Evolutionary conservation across 2,329 filamentous ascomycete genomes (phyloP).

Genomic region (Fusarium protoensiforme): DNA sequence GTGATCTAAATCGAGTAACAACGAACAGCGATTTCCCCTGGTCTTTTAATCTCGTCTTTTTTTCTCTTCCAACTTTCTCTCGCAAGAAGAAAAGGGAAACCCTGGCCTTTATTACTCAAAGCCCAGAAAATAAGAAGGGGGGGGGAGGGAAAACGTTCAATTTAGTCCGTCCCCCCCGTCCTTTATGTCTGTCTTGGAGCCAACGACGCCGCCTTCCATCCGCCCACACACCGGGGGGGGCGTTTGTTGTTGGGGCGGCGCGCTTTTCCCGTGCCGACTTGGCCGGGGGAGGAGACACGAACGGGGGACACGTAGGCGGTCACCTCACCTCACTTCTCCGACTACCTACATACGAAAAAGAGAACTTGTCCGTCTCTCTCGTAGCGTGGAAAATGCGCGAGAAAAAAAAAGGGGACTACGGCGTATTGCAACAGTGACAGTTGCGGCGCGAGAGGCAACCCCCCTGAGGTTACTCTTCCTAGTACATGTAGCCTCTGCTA

Average conservation of each 20-base stretch:
- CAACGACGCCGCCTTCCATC: not conserved
- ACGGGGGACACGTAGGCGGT: slow-evolving; percentile 24
- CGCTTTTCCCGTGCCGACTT: slow-evolving; percentile 29
- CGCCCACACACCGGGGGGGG: not conserved
- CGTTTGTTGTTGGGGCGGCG: slow-evolving; percentile 21
- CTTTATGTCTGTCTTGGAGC: slow-evolving; percentile 3
- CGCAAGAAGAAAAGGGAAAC: not conserved
- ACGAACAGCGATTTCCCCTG: slow-evolving; percentile 12
- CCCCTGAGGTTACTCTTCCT: slow-evolving; percentile 8
- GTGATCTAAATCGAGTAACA: slow-evolving; percentile 31
- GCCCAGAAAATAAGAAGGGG: not conserved
- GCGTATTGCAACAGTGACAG: not conserved
- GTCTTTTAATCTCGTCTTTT: slow-evolving; percentile 27
- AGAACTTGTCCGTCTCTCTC: slow-evolving; percentile 2
- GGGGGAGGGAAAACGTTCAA: slow-evolving; percentile 5
- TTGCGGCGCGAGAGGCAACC: not conserved
- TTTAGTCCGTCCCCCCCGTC: not conserved
- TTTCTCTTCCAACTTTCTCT: not conserved
- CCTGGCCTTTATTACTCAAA: not conserved
- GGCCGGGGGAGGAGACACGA: slow-evolving; percentile 11
- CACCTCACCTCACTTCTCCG: not conserved
- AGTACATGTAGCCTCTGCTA: slow-evolving; percentile 14
- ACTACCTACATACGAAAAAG: not conserved
- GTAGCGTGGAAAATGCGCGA: not conserved
- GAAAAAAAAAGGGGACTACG: not conserved